phyloP scores from a whole-genome alignment of 2,329 filamentous ascomycete genomes.

The Fusarium xyrophilum region DNA sequence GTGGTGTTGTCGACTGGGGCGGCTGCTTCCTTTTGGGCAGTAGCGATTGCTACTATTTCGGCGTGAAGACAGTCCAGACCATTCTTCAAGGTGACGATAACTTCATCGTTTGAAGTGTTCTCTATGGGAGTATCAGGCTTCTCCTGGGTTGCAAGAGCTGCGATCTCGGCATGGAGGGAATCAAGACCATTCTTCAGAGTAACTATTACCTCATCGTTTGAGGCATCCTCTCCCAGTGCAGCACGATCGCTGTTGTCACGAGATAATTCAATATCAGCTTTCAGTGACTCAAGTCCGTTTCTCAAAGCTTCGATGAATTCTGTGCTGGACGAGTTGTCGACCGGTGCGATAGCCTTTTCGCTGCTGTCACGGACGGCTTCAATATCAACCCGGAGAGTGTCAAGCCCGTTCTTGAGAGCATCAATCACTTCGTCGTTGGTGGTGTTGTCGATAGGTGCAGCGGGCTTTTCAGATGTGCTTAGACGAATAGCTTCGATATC shows the following conservation, averaged over 20 bases:
- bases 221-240: slow-evolving; percentile 68
- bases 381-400: slow-evolving; percentile 28
- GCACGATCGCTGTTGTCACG: slow-evolving; percentile 67
- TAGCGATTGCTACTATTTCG: slow-evolving; percentile 76
- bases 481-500: slow-evolving; percentile 56
- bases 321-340: slow-evolving; percentile 23
- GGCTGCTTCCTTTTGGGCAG: slow-evolving; percentile 56
- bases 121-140: slow-evolving; percentile 19
- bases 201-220: slow-evolving; percentile 83
- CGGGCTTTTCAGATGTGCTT: slow-evolving; percentile 59
- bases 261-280: slow-evolving; percentile 48
- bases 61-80: slow-evolving; percentile 73
- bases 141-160: slow-evolving; percentile 66
- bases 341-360: slow-evolving; percentile 39
- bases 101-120: slow-evolving; percentile 69
- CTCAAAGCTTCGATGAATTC: slow-evolving; percentile 35
- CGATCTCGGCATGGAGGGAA: slow-evolving; percentile 73
- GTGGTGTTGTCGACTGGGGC: slow-evolving; percentile 21
- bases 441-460: slow-evolving; percentile 15
- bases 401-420: slow-evolving; percentile 30
- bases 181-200: slow-evolving; percentile 81
- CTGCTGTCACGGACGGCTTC: slow-evolving; percentile 68
- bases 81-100: slow-evolving; percentile 82
- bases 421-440: slow-evolving; percentile 34
- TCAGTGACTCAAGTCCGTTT: slow-evolving; percentile 34